Evolutionary conservation across 306 rosid species (phyloP).

Genomic region (Potentilla sterilis): DNA sequence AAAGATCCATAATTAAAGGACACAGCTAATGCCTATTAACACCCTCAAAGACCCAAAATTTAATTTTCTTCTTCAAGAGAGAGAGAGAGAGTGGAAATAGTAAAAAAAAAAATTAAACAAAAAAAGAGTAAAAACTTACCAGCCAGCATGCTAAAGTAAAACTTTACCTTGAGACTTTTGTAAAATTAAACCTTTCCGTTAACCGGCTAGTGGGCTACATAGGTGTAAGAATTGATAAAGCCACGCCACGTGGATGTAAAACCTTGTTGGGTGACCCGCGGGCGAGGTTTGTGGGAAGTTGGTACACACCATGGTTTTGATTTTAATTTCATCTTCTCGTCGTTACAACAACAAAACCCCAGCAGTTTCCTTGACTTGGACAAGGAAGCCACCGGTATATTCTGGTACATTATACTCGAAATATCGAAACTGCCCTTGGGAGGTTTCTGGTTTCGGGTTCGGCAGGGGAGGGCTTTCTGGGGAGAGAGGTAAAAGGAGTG

Average conservation of each 20-base stretch:
- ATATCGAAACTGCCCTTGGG: background rate
- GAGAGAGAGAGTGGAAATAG: background rate
- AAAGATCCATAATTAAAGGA: slow-evolving; percentile 69
- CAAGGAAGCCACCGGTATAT: slow-evolving; percentile 52
- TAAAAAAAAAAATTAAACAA: background rate
- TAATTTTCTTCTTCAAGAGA: background rate
- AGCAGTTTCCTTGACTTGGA: slow-evolving; percentile 75
- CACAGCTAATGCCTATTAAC: background rate
- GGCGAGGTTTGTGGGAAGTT: slow-evolving; percentile 21
- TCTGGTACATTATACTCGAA: slow-evolving; percentile 32
- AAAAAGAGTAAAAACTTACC: background rate
- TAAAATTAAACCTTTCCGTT: background rate
- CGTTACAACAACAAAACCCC: slow-evolving; percentile 55
- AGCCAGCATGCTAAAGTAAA: slow-evolving; percentile 6
- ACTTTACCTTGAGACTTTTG: too few relatives aligned
- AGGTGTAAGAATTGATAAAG: background rate
- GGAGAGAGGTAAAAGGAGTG: slow-evolving; percentile 17
- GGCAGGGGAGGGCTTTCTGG: slow-evolving; percentile 33
- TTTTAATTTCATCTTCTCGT: slow-evolving; percentile 34
- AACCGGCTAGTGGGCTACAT: background rate
- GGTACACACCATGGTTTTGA: slow-evolving; percentile 15
- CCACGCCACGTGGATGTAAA: slow-evolving; percentile 31
- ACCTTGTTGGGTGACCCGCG: slow-evolving; percentile 26
- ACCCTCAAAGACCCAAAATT: background rate
- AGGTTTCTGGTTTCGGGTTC: background rate